phyloP scores from a whole-genome alignment of 768 basidiomycete species.

The Dictyophora rubrovolvata region DNA sequence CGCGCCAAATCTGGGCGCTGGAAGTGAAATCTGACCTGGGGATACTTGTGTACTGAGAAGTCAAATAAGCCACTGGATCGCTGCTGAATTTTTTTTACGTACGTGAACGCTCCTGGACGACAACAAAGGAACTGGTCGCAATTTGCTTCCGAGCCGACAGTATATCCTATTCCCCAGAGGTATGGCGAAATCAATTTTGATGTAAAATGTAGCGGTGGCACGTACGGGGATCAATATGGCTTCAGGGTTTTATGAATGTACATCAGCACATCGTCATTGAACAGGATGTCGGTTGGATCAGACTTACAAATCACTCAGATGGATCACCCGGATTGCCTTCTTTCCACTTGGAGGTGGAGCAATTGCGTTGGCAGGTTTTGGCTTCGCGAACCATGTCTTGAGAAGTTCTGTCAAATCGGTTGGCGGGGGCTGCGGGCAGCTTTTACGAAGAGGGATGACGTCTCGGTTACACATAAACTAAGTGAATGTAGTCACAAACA shows the following conservation, averaged over 20 bases:
- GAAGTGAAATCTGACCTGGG: slow-evolving; percentile 6
- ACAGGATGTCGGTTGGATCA: not conserved
- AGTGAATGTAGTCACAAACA: too few species aligned
- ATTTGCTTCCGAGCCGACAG: slow-evolving; percentile 17
- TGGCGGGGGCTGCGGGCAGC: slow-evolving; percentile 3
- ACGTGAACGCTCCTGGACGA: slow-evolving; percentile 9
- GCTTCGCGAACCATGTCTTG: slow-evolving; percentile 2
- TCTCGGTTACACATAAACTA: not conserved
- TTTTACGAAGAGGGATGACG: slow-evolving; percentile 1
- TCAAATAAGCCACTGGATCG: not conserved
- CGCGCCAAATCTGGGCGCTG: slow-evolving; percentile 19
- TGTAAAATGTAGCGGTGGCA: not conserved
- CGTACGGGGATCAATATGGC: slow-evolving; percentile 17
- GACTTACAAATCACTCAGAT: slow-evolving; percentile 10
- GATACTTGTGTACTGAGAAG: not conserved
- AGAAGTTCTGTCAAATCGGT: not conserved
- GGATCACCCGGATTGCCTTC: not conserved
- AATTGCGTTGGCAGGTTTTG: slow-evolving; percentile 7
- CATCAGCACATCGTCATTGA: not conserved
- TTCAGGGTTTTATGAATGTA: not conserved
- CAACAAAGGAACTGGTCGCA: slow-evolving; percentile 17
- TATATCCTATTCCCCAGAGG: slow-evolving; percentile 10
- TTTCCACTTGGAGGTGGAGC: not conserved
- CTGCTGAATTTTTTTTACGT: slow-evolving; percentile 1
- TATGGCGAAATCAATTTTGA: not conserved